A percentile compares a stretch with the other conserved stretches of the same genome.
phyloP scores from a whole-genome alignment of 2,329 filamentous ascomycete genomes.

The Verticillium tricorpus region DNA sequence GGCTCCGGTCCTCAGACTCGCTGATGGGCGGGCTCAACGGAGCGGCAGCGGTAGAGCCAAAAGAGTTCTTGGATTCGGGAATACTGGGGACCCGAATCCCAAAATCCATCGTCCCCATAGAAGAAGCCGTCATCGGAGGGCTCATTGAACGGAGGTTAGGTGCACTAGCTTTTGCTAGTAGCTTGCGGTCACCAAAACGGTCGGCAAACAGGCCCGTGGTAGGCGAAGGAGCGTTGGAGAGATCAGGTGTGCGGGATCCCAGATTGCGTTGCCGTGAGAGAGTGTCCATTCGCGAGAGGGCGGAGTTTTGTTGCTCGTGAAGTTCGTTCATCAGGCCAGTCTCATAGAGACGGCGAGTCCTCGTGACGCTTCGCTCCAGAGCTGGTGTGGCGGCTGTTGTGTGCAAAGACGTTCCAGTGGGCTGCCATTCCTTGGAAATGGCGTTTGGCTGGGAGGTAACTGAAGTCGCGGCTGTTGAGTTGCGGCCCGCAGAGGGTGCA shows the following conservation, averaged over 20 bases:
- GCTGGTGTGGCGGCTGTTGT: conserved; percentile 30
- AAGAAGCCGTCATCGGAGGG: conserved; percentile 35
- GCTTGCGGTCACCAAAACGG: conserved; percentile 40
- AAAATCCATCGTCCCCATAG: conserved; percentile 25
- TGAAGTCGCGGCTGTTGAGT: conserved; percentile 86
- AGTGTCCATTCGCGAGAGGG: conserved; percentile 75
- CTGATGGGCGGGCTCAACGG: conserved; percentile 56
- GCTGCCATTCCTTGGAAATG: conserved; percentile 47
- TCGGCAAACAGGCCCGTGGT: conserved; percentile 37
- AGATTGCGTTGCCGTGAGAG: conserved; percentile 60
- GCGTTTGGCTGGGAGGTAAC: conserved; percentile 66
- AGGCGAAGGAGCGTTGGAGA: conserved; percentile 42
- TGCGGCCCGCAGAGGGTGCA: conserved; percentile 60
- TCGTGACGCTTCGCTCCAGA: conserved; percentile 62
- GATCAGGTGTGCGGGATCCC: conserved; percentile 46
- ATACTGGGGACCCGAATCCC: conserved; percentile 11
- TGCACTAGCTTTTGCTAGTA: conserved; percentile 56
- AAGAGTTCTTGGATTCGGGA: conserved; percentile 23
- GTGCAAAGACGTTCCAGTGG: conserved; percentile 31
- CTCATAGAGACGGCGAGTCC: conserved; percentile 75
- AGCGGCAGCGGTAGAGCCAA: conserved; percentile 23
- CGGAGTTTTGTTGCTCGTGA: conserved; percentile 74
- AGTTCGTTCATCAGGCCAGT: conserved; percentile 74
- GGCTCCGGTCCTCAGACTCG: conserved; percentile 63
- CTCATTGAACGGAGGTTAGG: conserved; percentile 61